phyloP scores from a whole-genome alignment of 2,329 filamentous ascomycete species.

The Ilyonectria robusta region DNA sequence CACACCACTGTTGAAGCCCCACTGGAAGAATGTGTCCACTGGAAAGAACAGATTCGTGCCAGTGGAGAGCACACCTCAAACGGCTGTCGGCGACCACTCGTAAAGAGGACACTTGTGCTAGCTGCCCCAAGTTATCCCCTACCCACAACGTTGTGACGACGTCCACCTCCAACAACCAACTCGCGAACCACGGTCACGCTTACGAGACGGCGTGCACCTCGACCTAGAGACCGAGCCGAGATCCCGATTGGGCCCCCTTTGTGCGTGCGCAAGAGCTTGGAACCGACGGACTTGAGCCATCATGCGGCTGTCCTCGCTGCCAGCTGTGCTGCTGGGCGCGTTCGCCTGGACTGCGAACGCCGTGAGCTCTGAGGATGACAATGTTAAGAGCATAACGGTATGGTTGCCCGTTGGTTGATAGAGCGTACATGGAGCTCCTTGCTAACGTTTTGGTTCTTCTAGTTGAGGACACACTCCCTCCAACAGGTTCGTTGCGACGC shows the following conservation, averaged over 20 bases:
- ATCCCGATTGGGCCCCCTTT: conserved; percentile 36
- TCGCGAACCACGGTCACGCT: conserved; percentile 33
- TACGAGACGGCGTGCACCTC: conserved; percentile 39
- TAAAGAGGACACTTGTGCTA: conserved; percentile 51
- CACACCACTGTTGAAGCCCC: neutral
- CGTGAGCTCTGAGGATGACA: conserved; percentile 61
- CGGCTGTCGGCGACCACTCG: conserved; percentile 35
- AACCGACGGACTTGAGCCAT: conserved; percentile 42
- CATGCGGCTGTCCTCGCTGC: conserved; percentile 65
- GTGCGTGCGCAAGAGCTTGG: conserved; percentile 29
- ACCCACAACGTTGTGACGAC: conserved; percentile 44
- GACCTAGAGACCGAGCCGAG: conserved; percentile 33
- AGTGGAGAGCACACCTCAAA: conserved; percentile 47
- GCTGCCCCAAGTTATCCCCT: conserved; percentile 42
- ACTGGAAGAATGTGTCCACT: neutral
- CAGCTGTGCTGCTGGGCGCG: conserved; percentile 64
- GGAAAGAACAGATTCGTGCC: neutral
- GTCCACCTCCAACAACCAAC: conserved; percentile 36
- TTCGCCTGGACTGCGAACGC: conserved; percentile 66
- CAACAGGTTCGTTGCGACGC: conserved; percentile 73
- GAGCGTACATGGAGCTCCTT: conserved; percentile 11
- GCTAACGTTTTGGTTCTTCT: conserved; percentile 45
- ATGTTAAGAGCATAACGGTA: conserved; percentile 68
- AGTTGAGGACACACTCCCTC: conserved; percentile 91
- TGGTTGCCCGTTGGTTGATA: conserved; percentile 37